Evolutionary conservation across 176 grass and related monocot species (phyloP).

Genomic region (Tuctoria greenei): DNA sequence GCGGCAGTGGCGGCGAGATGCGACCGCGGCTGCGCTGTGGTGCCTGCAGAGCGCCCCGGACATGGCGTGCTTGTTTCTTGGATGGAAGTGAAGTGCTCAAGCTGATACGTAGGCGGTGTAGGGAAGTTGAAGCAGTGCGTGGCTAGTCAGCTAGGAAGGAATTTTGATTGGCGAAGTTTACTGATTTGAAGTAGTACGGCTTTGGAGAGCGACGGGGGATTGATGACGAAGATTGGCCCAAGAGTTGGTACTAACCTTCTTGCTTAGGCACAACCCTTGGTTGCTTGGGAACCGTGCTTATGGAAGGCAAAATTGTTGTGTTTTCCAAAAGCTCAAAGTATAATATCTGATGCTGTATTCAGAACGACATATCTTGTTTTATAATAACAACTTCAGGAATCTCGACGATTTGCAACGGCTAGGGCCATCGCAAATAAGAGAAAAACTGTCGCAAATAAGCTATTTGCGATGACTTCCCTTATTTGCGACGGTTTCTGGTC

Average conservation of each 20-base stretch:
- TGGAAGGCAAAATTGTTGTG: not conserved
- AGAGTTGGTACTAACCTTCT: not conserved
- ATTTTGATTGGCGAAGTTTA: not conserved
- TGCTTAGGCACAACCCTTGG: not conserved
- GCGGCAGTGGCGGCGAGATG: not conserved
- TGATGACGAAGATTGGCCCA: not conserved
- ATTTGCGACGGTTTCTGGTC: too few species aligned
- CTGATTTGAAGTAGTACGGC: not conserved
- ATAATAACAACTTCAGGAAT: too few species aligned
- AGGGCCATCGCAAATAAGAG: too few species aligned
- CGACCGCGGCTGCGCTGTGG: not conserved
- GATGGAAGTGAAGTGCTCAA: not conserved
- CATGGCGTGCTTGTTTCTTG: conserved; percentile 1
- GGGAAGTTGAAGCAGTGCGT: not conserved
- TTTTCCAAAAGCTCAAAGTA: too few species aligned
- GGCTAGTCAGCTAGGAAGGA: not conserved
- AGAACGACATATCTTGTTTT: not conserved
- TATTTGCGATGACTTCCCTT: too few species aligned
- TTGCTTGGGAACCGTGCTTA: not conserved
- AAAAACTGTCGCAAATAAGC: too few species aligned
- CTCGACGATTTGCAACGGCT: too few species aligned
- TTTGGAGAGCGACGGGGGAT: not conserved
- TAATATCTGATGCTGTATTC: not conserved
- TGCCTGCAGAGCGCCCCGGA: not conserved
- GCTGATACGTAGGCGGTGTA: not conserved